Base-by-base conservation (phyloP, 1,139 yeast genomes). In the Lodderomyces metapsilosis region DNA sequence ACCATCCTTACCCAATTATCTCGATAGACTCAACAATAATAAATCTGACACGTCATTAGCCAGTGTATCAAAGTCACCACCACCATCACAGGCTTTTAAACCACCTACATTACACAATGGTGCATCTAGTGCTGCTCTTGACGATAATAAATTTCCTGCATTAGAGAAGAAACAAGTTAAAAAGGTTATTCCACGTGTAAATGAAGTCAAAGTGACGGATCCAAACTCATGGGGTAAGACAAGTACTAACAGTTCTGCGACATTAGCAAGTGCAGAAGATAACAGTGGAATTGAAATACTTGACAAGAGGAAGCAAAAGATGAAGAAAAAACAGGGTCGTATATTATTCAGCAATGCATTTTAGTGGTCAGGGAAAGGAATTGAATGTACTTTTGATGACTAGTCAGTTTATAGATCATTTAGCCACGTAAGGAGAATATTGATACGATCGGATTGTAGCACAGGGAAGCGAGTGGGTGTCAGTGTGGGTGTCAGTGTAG, bases 131-230 rank as follows among this genome's bases (percentile, higher is more conserved):
- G 18, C 32, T 28, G 18, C 32, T 7, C 34, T 53, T 2, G 50
- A 52, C 28, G 50, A 54, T 4, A 37, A 56, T 15, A 68, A 68
- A 45, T 72, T 71, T 46, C 78, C 78, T 1, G 64, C 70, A 2
- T 60, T 72, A 39, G 68, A 63, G 41, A 66, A 65, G 54, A 71
- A 70, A 46, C 41, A 54, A 16, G 52, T 52, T 4, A 70, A 68
- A 48, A 65, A 57, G 43, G 53, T 53, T 3, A 64, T 71, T 37
- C 76, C 76, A 1, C 54, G 74, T 38, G 76, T 71, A 2, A 71
- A 67, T 38, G 71, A 70, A 3, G 50, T 63, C 3, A 51, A 53
- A 13, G 46, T 57, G 9, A 48, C 56, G 2, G 62, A 59, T 41
- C 61, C 66, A 1, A 45, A 41, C 24, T 45, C 47, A 12, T 64